Percentiles rank a stretch among this genome's conserved stretches.
Evolutionary conservation across 495 filamentous ascomycete genomes (phyloP).

Genomic region (Talaromyces stipitatus): DNA sequence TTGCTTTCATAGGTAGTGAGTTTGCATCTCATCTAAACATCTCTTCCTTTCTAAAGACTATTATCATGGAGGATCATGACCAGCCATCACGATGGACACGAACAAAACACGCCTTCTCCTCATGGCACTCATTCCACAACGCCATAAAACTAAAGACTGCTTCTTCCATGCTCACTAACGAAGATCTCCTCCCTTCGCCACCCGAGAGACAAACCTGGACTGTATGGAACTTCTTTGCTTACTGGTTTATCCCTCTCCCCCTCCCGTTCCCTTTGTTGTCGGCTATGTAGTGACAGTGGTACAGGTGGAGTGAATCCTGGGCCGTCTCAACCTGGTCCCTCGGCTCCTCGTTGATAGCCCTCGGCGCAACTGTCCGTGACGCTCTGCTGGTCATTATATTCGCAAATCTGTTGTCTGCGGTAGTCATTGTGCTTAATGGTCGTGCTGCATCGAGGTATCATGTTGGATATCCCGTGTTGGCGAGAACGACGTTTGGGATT

Average conservation of each 20-base stretch:
- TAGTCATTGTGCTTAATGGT: constrained; percentile 13
- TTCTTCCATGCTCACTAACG: constrained; percentile 2
- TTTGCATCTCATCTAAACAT: neutral
- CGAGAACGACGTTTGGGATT: constrained; percentile 49
- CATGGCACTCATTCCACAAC: neutral
- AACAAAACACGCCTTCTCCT: neutral
- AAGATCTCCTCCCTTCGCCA: constrained; percentile 1
- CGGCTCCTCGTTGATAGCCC: neutral
- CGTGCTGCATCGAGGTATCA: constrained; percentile 13
- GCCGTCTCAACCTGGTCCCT: constrained; percentile 4
- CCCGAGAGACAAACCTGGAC: constrained; percentile 2
- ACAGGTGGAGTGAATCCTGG: constrained; percentile 6
- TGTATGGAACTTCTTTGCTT: constrained; percentile 7
- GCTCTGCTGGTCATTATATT: constrained; percentile 1
- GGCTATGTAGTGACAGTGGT: neutral
- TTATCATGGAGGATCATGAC: neutral
- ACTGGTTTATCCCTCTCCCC: neutral
- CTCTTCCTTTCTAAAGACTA: neutral
- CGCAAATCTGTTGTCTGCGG: constrained; percentile 13
- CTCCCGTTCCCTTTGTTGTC: neutral
- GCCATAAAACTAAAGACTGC: neutral
- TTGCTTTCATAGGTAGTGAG: neutral
- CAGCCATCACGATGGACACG: neutral
- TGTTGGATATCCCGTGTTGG: constrained; percentile 49
- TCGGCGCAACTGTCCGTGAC: constrained; percentile 1